These are phyloP conservation scores for Colletotrichum sp. DNA, from an alignment of 2,329 filamentous ascomycete species.

Conservation along the genomic window DNA sequence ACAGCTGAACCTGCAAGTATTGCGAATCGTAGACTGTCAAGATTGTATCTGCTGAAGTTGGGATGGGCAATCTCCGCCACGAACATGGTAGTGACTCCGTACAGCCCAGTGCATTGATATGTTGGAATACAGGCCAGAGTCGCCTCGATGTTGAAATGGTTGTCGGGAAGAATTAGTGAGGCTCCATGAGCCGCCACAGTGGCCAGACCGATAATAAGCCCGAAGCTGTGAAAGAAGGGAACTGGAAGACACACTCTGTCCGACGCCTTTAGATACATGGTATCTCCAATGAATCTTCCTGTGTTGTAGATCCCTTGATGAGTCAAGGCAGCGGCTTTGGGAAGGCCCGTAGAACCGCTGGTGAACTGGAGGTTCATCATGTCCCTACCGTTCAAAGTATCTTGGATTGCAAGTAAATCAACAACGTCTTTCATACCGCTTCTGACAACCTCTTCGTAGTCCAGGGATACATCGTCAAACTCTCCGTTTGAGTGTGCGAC, in stretches of 20 bases:
- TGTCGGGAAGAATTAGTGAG: neutral
- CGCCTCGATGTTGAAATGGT: neutral
- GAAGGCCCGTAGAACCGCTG: neutral
- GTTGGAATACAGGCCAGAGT: neutral
- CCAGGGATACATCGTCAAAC: neutral
- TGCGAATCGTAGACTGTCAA: neutral
- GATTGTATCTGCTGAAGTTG: neutral
- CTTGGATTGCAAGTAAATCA: neutral
- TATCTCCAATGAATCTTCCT: neutral
- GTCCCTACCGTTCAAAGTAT: neutral
- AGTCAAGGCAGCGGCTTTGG: neutral
- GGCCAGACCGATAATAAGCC: neutral
- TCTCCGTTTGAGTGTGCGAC: neutral
- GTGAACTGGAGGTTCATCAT: neutral
- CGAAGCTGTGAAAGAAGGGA: neutral
- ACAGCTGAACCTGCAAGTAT: neutral
- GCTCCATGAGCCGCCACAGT: neutral
- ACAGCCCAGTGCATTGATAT: neutral
- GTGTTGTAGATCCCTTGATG: neutral
- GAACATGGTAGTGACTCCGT: neutral
- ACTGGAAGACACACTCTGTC: neutral
- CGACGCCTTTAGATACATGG: neutral
- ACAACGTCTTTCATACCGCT: neutral
- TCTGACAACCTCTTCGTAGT: neutral
- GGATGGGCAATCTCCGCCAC: neutral